Evolutionary conservation across 176 grass and related monocot species (phyloP), one percentile per base, ranked within the genome.

Genomic region (Aegilops longissima): DNA sequence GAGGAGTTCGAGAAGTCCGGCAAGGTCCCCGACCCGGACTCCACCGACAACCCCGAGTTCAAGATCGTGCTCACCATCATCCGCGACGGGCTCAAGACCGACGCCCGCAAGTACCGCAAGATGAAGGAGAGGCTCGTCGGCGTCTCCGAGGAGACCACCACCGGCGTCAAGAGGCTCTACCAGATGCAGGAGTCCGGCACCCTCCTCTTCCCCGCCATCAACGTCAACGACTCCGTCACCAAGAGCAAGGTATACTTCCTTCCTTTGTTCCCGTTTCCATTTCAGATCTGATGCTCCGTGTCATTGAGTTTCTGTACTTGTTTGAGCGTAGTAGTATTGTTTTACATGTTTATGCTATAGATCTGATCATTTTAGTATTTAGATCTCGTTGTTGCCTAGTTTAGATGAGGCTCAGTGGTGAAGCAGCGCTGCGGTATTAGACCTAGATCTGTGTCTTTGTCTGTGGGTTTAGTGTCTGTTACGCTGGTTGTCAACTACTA

Each of bases 91-190:
- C 96, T 98, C 52, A 88, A 93, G 87, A 61, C 79, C 1, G 90
- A 98, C 24, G 89, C 89, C 33, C 86, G 62, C 79, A 98, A 87
- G 92, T 98, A 98, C 88, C 88, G 76, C 80, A 98, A 95, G 93
- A 98, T 96, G 93, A 94, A 93, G 92, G 92, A 92, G 62, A 90
- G 96, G 65, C 94, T 98, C 61, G 96, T 98, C 36, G 96, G 96
- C 6, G 92, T 96, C 5, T 99, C 94, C 1, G 97, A 99, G 87
- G 97, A 99, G 92, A 99, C 97, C 61, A 96, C 94, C 87, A 99
- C 94, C 1, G 97, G 94, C 2, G 91, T 95, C 71, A 93, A 95
- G 89, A 88, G 95, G 90, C 86, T 95, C 59, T 95, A 95, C 86
- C 95, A 98, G 88, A 98, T 98, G 95, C 85, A 98, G 81, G 87